These are phyloP conservation scores for Coccomyxa sp. DNA, from an alignment of 139 green algal genomes.

Conservation along the genomic window DNA sequence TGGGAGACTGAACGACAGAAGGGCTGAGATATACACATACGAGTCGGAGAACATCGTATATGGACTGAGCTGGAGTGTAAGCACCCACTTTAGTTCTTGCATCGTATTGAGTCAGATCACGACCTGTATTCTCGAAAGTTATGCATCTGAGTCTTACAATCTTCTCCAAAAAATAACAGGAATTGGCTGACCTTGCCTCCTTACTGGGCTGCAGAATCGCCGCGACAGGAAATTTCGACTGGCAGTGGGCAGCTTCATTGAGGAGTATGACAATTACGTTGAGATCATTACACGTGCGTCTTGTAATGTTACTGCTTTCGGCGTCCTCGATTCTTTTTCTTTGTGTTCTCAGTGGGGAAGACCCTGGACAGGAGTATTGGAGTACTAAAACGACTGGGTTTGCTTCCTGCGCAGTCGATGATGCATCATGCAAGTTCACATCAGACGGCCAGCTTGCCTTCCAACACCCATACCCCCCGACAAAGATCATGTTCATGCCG, in stretches of 20 bases:
- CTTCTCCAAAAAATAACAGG: too few species aligned
- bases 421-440: constrained; percentile 64
- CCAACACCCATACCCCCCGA: constrained; percentile 87
- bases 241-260: constrained; percentile 86
- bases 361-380: not conserved
- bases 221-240: constrained; percentile 85
- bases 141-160: too few species aligned
- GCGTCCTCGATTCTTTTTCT: not conserved
- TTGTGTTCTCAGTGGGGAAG: not conserved
- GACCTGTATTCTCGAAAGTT: too few species aligned
- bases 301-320: not conserved
- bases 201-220: constrained; percentile 51
- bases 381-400: too few species aligned
- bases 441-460: constrained; percentile 66
- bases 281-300: constrained; percentile 76
- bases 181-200: not conserved
- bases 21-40: constrained; percentile 91
- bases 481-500: constrained; percentile 91
- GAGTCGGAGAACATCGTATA: constrained; percentile 76
- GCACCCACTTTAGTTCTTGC: constrained; percentile 16
- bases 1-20: not conserved
- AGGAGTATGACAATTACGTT: constrained; percentile 86
- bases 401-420: constrained; percentile 60
- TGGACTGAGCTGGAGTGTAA: constrained; percentile 93
- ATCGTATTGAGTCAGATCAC: too few species aligned